Evolutionary conservation across 108 stramenopile genomes (phyloP).

Genomic region (Phaeodactylum tricornutum): DNA sequence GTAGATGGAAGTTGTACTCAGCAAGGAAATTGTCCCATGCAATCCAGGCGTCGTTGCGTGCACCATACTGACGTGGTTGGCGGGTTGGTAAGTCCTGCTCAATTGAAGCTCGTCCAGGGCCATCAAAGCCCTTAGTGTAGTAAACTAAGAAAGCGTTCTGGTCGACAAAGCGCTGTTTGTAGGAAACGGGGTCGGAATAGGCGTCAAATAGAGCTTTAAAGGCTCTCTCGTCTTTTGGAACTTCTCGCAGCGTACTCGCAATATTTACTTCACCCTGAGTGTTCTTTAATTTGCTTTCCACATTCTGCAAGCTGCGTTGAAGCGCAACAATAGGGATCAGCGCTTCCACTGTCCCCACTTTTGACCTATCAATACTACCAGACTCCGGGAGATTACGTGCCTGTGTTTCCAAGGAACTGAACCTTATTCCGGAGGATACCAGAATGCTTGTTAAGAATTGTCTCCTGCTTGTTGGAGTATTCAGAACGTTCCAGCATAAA

Average conservation of each 20-base stretch:
- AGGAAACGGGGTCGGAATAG: conserved; percentile 63
- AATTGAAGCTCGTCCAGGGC: conserved; percentile 50
- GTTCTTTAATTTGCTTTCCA: conserved; percentile 15
- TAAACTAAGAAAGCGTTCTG: conserved; percentile 84
- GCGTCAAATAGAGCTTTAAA: conserved; percentile 77
- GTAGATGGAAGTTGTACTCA: conserved; percentile 32
- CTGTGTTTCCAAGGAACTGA: no score
- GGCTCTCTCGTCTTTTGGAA: conserved; percentile 43
- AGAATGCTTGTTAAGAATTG: no score
- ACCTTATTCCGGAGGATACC: no score
- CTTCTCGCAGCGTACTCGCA: conserved; percentile 3
- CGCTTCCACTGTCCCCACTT: conserved; percentile 44
- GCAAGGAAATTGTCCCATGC: conserved; percentile 47
- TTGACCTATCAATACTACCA: conserved; percentile 46
- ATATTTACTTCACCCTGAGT: neutral
- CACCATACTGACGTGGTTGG: conserved; percentile 69
- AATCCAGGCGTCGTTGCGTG: conserved; percentile 75
- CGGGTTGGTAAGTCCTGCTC: conserved; percentile 33
- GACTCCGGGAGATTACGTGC: conserved; percentile 53
- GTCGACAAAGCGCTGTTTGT: conserved; percentile 80
- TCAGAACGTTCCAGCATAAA: no score
- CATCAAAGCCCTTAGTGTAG: conserved; percentile 82
- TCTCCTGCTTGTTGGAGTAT: no score
- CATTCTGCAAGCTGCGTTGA: conserved; percentile 10
- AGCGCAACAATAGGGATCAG: conserved; percentile 45